phyloP scores from a whole-genome alignment of 495 filamentous ascomycete species.

The Hypoxylon crocopeplum region DNA sequence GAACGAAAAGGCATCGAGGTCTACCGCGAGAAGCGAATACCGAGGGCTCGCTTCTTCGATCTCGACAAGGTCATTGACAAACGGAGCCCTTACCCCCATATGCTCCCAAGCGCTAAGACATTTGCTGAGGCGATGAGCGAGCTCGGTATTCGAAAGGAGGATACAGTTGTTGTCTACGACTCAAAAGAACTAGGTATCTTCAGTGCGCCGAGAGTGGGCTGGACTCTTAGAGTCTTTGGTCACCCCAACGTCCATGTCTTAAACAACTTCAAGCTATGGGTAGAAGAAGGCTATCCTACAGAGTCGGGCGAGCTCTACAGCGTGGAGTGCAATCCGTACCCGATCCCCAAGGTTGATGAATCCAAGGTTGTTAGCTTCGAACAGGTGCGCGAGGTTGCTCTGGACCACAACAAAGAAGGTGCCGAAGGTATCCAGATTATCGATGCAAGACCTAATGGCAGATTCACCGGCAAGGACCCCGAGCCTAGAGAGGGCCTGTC shows the following conservation, averaged over 20 bases:
- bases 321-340: slow-evolving; percentile 62
- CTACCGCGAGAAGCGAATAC: slow-evolving; percentile 80
- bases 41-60: slow-evolving; percentile 93
- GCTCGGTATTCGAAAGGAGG: slow-evolving; percentile 83
- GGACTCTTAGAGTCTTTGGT: slow-evolving; percentile 90
- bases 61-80: slow-evolving; percentile 88
- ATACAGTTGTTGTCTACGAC: slow-evolving; percentile 93
- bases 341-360: slow-evolving; percentile 59
- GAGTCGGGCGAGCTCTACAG: slow-evolving; percentile 77
- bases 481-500: slow-evolving; percentile 88
- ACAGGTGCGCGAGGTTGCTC: slow-evolving; percentile 76
- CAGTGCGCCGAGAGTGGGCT: slow-evolving; percentile 88
- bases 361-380: slow-evolving; percentile 67
- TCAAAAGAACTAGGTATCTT: slow-evolving; percentile 88
- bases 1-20: slow-evolving; percentile 75
- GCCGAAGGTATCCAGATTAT: slow-evolving; percentile 83
- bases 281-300: slow-evolving; percentile 77
- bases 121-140: slow-evolving; percentile 89
- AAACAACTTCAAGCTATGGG: slow-evolving; percentile 94
- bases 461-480: slow-evolving; percentile 82
- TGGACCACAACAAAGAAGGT: slow-evolving; percentile 79
- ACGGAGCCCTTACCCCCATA: slow-evolving; percentile 90
- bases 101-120: slow-evolving; percentile 81
- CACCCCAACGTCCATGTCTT: slow-evolving; percentile 89
- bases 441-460: slow-evolving; percentile 81